Base-by-base conservation (phyloP, 129 eudicot genomes). In the Flaveria linearis region DNA sequence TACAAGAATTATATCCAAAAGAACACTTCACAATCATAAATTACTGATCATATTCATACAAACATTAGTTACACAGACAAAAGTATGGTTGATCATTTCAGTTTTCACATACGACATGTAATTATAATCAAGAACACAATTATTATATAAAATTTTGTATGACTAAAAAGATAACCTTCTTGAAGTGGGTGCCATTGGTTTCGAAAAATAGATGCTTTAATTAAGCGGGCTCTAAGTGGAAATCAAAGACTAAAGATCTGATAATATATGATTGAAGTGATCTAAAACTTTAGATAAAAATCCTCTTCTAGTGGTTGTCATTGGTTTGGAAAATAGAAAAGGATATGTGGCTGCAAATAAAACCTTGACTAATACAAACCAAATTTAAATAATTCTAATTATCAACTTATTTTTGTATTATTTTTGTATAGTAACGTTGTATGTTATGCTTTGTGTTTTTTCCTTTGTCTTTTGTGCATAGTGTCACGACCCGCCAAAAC, bases 181-280 rank as follows among this genome's bases (percentile, higher is more conserved):
- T 47, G 79, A 23, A 75, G 71, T 47, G 62, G 63, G 22, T 75
- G 79, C 47, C 79, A 75, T 75, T 4, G 71, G 60, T 12, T 60
- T 25, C 7, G 45, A 7, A 43, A 20, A 33, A 30, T 4, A 17
- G 11, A 53, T 11, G n/a, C 53, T n/a, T 72, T 33, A n/a, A n/a
- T n/a, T n/a, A 17, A 67, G 50, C 42, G 20, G n/a, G n/a, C 41
- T 45, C 9, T 55, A 58, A 58, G 5, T 61, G 68, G 20, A 61
- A 25, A 28, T 14, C 43, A 26, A 25, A 14, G 20, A 61, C 36
- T 13, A 26, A 12, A 14, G 68, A 61, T 17, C 9, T 4, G 26
- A 15, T 28, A 26, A 13, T 10, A 58, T 58, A 57, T 60, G 28
- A 2, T 2, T 26, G 41, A 13, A 23, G 53, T 45, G 56, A 36